phyloP scores from a whole-genome alignment of 164 flowering plant genomes.

The Magnolia changhungtana region DNA sequence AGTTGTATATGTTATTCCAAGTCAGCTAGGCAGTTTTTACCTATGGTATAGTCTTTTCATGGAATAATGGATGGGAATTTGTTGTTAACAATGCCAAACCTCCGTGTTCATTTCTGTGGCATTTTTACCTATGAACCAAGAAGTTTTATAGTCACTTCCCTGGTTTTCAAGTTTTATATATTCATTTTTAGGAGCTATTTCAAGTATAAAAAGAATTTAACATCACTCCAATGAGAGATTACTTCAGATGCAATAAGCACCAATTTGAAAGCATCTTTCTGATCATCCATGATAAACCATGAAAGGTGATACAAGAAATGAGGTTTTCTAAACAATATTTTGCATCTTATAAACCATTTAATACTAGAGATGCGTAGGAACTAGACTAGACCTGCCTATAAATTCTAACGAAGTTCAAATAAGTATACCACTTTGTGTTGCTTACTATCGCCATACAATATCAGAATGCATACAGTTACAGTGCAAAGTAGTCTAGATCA shows the following conservation, averaged over 20 bases:
- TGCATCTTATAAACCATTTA: background rate
- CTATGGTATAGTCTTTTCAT: too few species aligned
- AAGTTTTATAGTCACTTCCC: too few species aligned
- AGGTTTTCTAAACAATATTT: background rate
- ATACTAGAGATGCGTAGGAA: background rate
- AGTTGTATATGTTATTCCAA: too few species aligned
- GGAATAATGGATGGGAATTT: too few species aligned
- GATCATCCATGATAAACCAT: background rate
- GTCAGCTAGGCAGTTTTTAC: too few species aligned
- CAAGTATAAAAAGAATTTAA: too few species aligned
- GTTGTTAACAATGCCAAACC: too few species aligned
- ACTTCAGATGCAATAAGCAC: background rate
- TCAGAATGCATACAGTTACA: background rate
- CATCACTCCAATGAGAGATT: too few species aligned
- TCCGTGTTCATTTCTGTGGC: too few species aligned
- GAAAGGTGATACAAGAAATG: background rate
- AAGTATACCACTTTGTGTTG: background rate
- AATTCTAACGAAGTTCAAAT: background rate
- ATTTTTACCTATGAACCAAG: too few species aligned
- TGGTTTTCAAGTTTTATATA: too few species aligned
- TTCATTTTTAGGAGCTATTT: too few species aligned
- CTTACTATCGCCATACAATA: background rate
- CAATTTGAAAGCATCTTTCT: background rate
- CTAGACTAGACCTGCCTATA: background rate
- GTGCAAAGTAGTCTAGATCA: background rate